Evolutionary conservation across 1,284 basidiomycete genomes (phyloP).

Genomic region (Rhizoctonia solani): DNA sequence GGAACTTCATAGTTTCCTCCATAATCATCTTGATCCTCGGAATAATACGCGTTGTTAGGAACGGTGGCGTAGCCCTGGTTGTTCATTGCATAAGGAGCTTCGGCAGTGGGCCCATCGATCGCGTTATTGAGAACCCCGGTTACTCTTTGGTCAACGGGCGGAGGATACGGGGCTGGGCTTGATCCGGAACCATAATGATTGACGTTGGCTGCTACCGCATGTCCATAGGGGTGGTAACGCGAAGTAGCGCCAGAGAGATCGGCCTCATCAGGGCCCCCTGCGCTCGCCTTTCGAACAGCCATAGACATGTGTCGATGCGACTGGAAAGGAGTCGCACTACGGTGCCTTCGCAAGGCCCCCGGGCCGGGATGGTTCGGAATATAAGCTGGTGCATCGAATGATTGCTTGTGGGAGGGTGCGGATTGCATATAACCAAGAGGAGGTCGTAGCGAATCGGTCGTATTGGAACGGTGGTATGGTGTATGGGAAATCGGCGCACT

Average conservation of each 20-base stretch:
- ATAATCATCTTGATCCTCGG: conserved; percentile 18
- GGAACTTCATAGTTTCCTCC: conserved; percentile 10
- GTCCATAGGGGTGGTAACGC: conserved; percentile 25
- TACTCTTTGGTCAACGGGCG: background rate
- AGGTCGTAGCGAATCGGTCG: background rate
- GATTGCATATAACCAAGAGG: conserved; percentile 23
- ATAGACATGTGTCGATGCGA: conserved; percentile 11
- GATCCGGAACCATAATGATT: background rate
- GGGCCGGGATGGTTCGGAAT: background rate
- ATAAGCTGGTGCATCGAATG: conserved; percentile 12
- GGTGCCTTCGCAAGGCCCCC: conserved; percentile 13
- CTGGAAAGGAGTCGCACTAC: conserved; percentile 25
- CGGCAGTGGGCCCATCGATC: background rate
- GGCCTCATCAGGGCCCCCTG: conserved; percentile 13
- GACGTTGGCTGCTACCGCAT: background rate
- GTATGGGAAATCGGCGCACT: conserved; percentile 19
- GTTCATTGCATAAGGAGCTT: background rate
- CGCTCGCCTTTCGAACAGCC: conserved; percentile 12
- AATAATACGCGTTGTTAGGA: background rate
- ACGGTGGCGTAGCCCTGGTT: background rate
- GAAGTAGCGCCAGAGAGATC: conserved; percentile 24
- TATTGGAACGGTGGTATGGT: conserved; percentile 3
- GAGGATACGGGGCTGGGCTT: conserved; percentile 4
- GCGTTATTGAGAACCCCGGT: background rate
- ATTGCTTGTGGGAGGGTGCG: conserved; percentile 26